phyloP scores from a whole-genome alignment of 371 early-diverging fungal genomes.

The Mortierella sp. region DNA sequence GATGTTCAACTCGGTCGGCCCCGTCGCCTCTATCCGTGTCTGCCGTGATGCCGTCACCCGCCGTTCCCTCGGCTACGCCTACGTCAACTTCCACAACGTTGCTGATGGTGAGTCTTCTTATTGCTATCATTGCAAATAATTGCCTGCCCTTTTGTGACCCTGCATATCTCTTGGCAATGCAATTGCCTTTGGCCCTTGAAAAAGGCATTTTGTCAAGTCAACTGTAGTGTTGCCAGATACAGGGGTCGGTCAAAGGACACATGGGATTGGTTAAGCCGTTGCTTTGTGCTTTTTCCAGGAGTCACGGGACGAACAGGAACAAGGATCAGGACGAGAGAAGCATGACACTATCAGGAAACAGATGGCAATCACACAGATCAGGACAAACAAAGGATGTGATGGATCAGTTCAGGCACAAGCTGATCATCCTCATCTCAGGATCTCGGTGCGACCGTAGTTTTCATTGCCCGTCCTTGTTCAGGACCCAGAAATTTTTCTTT shows the following conservation, averaged over 20 bases:
- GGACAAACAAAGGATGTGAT: neutral
- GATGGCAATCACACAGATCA: neutral
- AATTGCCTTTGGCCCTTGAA: slow-evolving; percentile 17
- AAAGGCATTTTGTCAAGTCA: slow-evolving; percentile 37
- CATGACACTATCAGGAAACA: neutral
- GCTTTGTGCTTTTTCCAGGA: neutral
- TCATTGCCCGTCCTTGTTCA: neutral
- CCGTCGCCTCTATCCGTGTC: no score
- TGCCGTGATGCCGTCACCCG: no score
- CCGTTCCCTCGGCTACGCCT: no score
- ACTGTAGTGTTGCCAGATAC: neutral
- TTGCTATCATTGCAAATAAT: no score
- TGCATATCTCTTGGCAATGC: neutral
- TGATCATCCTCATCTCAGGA: neutral
- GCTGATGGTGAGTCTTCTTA: slow-evolving; percentile 31
- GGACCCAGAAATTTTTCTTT: neutral
- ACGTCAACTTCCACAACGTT: slow-evolving; percentile 59
- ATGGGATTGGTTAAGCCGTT: neutral
- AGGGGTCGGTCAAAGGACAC: neutral
- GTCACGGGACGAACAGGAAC: neutral
- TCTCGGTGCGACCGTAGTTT: slow-evolving; percentile 2
- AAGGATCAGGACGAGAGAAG: neutral
- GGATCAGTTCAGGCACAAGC: neutral
- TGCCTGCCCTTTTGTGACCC: no score
- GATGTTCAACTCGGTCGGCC: no score